Percentiles rank a stretch among this genome's conserved stretches.
phyloP scores from a whole-genome alignment of 2,329 filamentous ascomycete species.

The Lomentospora prolificans region DNA sequence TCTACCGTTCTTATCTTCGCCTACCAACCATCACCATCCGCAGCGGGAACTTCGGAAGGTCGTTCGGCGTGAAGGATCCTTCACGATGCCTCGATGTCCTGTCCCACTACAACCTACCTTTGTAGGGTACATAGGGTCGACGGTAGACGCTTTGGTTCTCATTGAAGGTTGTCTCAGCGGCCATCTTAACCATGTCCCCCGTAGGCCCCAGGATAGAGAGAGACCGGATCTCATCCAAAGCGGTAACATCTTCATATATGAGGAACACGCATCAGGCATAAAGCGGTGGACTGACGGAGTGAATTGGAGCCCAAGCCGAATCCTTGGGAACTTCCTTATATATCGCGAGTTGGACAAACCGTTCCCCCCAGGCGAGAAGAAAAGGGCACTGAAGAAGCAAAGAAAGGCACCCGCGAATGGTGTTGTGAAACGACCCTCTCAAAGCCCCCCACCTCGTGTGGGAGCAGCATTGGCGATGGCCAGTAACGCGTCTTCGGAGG shows the following conservation, averaged over 20 bases:
- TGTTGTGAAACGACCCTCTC: constrained; percentile 5
- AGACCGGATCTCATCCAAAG: constrained; percentile 67
- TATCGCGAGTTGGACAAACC: constrained; percentile 74
- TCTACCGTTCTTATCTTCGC: neutral
- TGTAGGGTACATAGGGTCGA: constrained; percentile 56
- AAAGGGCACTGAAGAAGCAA: constrained; percentile 65
- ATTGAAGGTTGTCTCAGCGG: constrained; percentile 72
- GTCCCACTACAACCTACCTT: constrained; percentile 52
- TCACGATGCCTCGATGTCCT: constrained; percentile 1
- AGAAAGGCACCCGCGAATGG: constrained; percentile 24
- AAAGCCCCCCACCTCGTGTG: constrained; percentile 1
- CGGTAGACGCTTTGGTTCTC: constrained; percentile 66
- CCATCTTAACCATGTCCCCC: constrained; percentile 62
- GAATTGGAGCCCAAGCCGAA: constrained; percentile 82
- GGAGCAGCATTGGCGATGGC: neutral
- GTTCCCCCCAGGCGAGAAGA: constrained; percentile 76
- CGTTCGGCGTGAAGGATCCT: neutral
- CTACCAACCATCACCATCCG: neutral
- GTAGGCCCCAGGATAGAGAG: constrained; percentile 80
- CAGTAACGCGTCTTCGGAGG: constrained; percentile 3
- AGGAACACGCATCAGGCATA: constrained; percentile 82
- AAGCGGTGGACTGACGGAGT: constrained; percentile 92
- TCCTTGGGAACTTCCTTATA: constrained; percentile 74
- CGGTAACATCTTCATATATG: constrained; percentile 84
- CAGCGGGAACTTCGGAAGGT: neutral